These are phyloP conservation scores for Monosporascus sp. DNA, from an alignment of 2,329 filamentous ascomycete species.

Conservation along the genomic window DNA sequence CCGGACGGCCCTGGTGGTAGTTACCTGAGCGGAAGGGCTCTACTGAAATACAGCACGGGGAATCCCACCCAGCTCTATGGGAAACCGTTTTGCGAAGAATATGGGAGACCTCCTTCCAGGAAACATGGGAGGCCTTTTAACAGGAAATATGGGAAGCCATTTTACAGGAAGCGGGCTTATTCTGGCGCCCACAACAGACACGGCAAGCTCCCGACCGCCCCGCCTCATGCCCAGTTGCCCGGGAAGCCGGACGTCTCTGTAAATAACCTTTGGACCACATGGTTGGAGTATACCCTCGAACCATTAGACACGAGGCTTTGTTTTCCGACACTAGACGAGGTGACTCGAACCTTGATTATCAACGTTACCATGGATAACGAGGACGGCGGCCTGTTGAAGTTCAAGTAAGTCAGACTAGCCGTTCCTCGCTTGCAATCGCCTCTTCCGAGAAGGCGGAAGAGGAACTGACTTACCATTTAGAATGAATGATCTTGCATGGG, in stretches of 20 bases:
- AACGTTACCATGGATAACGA: constrained; percentile 36
- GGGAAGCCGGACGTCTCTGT: constrained; percentile 26
- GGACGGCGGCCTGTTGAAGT: constrained; percentile 30
- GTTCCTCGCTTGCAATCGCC: not conserved
- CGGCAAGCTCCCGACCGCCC: not conserved
- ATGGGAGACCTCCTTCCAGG: too few species aligned
- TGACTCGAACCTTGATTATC: constrained; percentile 45
- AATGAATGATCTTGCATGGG: constrained; percentile 41
- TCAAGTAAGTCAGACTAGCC: constrained; percentile 23
- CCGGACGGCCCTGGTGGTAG: constrained; percentile 38
- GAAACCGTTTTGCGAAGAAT: not conserved
- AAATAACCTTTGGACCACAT: constrained; percentile 26
- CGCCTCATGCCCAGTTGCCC: constrained; percentile 20
- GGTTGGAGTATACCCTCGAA: constrained; percentile 43
- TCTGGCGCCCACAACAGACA: not conserved
- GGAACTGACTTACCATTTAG: constrained; percentile 15
- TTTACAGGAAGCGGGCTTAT: too few species aligned
- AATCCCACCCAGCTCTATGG: not conserved
- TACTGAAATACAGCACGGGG: constrained; percentile 37
- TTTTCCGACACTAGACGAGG: constrained; percentile 38
- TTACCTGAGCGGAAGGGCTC: constrained; percentile 40
- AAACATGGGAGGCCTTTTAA: too few species aligned
- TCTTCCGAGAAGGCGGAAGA: not conserved
- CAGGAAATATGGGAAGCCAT: too few species aligned
- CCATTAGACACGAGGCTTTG: constrained; percentile 23